Base-by-base conservation (phyloP, 768 basidiomycete genomes). In the Suillus variegatus region DNA sequence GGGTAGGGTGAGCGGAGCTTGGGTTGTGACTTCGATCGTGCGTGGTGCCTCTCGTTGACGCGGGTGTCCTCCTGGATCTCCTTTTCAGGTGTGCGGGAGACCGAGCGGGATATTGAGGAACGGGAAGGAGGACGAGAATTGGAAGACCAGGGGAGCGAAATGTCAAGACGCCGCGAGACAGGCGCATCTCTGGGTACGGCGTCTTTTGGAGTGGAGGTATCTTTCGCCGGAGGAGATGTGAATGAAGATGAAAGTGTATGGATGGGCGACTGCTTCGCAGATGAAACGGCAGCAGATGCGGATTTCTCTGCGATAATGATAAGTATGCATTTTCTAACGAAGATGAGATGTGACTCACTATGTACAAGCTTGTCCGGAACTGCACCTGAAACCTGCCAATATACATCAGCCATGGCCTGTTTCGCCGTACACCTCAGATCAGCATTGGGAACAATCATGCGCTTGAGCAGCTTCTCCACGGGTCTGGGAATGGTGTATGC, bases 361-460 rank as follows among this genome's bases (percentile, higher is more conserved):
- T 87, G 85, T 20, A 73, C 43, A 20, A 49, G 36, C 25, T 61
- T 58, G 8, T 28, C 60, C 8, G 66, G 66, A 49, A 67, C 68
- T 54, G 75, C 72, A 63, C 73, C 74, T 64, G 69, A 46, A 32
- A 72, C 70, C 7, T 78, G 75, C 91, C 92, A 95, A 73, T 90
- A 94, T 1, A 80, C 65, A 70, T 94, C 92, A 28, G 70, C 76
- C 76, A 92, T 85, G 0, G 88, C 85, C 61, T 91, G 86, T 6
- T 79, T 75, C 1, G 91, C 87, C 0, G 87, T 93, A 69, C 88
- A 91, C 12, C 93, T 85, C 64, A 93, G 72, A 71, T 93, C 91
- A n/a, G 91, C 91, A 71, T 92, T 92, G 13, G 93, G 91, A 10
- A 85, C 80, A 35, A 93, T 83, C 93, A 95, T 94, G 60, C 89